These are phyloP conservation scores for Pseudotsuga menziesii DNA, from an alignment of 75 land plant genomes.

Conservation along the genomic window DNA sequence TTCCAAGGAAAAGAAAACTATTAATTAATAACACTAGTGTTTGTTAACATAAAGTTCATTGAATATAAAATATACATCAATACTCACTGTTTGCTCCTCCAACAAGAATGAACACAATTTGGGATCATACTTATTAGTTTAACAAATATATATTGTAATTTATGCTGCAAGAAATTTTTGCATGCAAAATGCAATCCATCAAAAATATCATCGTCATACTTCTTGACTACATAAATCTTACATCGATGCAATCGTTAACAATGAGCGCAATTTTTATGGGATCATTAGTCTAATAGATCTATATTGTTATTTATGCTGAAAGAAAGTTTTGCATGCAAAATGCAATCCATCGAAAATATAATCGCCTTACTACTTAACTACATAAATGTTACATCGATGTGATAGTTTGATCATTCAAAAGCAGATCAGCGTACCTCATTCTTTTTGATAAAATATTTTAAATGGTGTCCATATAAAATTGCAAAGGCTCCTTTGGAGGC, in stretches of 20 bases:
- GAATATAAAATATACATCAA: no score
- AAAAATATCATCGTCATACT: not conserved
- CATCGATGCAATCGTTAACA: not conserved
- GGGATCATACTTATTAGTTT: no score
- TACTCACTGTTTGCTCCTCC: no score
- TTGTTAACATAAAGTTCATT: no score
- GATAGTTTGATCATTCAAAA: not conserved
- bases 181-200: not conserved
- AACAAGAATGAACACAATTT: no score
- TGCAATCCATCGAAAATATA: not conserved
- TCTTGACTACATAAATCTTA: not conserved
- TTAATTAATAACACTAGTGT: no score
- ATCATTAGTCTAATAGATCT: no score
- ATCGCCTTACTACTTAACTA: not conserved
- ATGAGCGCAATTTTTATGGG: no score
- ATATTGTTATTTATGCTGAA: not conserved
- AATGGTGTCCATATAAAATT: constrained; percentile 69
- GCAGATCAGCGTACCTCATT: constrained; percentile 48
- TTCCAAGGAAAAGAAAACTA: no score
- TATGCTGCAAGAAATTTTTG: not conserved
- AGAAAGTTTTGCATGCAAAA: not conserved
- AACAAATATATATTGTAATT: no score
- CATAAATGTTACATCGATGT: not conserved
- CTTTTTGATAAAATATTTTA: constrained; percentile 69
- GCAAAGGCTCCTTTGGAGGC: constrained; percentile 80